Base-by-base conservation (phyloP, 306 rosid genomes). In the Vachellia collinsii region DNA sequence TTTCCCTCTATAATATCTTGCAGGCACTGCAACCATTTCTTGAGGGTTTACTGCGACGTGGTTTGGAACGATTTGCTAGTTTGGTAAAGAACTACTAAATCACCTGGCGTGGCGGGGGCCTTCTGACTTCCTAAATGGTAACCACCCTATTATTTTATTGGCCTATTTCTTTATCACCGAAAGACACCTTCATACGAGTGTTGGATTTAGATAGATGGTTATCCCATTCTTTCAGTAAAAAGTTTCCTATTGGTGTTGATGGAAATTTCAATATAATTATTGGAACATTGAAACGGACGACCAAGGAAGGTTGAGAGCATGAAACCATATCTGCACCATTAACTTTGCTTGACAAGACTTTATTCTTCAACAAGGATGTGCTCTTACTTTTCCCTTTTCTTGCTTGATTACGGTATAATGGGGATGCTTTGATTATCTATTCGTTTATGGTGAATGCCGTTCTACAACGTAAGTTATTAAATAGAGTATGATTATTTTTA, bases 21-120 rank as follows among this genome's bases (percentile, higher is more conserved):
- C 89, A 96, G 99, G 98, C 98, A 44, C 84, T 93, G 83, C 83
- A 89, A 84, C 99, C 98, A 61, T 89, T 96, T 76, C 98, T 92
- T 38, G 89, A 92, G 86, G 84, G 85, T 82, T 85, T 96, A 79
- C 99, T 96, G 77, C 62, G 13, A 76, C 84, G 90, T 36, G 97
- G 97, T 74, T 85, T 96, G 86, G 90, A 93, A 85, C 78, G 88
- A 72, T 93, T 93, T 81, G 91, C 96, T 20, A 87, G 63, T 1
- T 84, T 88, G 74, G 92, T 91, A 23, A 90, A 85, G 83, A 90
- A 82, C 88, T 90, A 86, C 88, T 59, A 81, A 74, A 47, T 77
- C 56, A 81, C 82, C 66, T 78, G 84, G 36, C 58, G 67, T 78
- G 82, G 41, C n/a, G 19, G n/a, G 9, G 19, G 44, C 70, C 3